These are phyloP conservation scores for Cenchrus fungigraminus DNA, from an alignment of 176 grass and related monocot species.

Conservation along the genomic window DNA sequence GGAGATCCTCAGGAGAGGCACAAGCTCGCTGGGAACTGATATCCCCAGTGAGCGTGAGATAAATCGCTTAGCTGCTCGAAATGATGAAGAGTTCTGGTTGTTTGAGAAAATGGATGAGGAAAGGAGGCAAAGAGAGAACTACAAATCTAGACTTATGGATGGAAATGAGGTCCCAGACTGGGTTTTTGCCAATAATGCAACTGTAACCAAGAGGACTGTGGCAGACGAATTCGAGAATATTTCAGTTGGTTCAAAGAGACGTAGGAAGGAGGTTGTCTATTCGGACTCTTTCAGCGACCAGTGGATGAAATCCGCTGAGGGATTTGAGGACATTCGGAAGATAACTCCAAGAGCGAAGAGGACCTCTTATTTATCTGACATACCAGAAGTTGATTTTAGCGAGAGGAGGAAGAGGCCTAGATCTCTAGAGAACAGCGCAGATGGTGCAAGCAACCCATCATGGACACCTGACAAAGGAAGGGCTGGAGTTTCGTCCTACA, in stretches of 20 bases:
- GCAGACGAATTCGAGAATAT: slow-evolving; percentile 46
- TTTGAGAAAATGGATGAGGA: slow-evolving; percentile 99
- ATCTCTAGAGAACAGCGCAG: slow-evolving; percentile 44
- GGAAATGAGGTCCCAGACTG: slow-evolving; percentile 90
- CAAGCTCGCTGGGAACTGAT: slow-evolving; percentile 92
- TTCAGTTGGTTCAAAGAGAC: slow-evolving; percentile 66
- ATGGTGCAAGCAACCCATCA: slow-evolving; percentile 39
- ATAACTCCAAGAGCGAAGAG: slow-evolving; percentile 66
- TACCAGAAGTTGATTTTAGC: slow-evolving; percentile 39
- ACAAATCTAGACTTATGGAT: slow-evolving; percentile 90
- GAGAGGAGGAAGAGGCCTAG: slow-evolving; percentile 40
- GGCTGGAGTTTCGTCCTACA: slow-evolving; percentile 56
- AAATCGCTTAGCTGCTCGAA: slow-evolving; percentile 92
- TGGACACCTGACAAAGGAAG: slow-evolving; percentile 54
- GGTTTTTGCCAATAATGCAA: slow-evolving; percentile 68
- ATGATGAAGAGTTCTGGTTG: slow-evolving; percentile 91
- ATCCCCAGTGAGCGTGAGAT: slow-evolving; percentile 96
- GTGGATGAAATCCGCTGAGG: slow-evolving; percentile 90
- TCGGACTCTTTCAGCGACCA: slow-evolving; percentile 82
- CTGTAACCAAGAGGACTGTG: slow-evolving; percentile 44
- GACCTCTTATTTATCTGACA: slow-evolving; percentile 50
- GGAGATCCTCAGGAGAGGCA: slow-evolving; percentile 94
- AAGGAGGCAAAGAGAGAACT: slow-evolving; percentile 85
- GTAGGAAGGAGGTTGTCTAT: slow-evolving; percentile 93
- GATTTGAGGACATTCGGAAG: slow-evolving; percentile 69